phyloP scores from a whole-genome alignment of 2,329 filamentous ascomycete species.

The Biscogniauxia sp. region DNA sequence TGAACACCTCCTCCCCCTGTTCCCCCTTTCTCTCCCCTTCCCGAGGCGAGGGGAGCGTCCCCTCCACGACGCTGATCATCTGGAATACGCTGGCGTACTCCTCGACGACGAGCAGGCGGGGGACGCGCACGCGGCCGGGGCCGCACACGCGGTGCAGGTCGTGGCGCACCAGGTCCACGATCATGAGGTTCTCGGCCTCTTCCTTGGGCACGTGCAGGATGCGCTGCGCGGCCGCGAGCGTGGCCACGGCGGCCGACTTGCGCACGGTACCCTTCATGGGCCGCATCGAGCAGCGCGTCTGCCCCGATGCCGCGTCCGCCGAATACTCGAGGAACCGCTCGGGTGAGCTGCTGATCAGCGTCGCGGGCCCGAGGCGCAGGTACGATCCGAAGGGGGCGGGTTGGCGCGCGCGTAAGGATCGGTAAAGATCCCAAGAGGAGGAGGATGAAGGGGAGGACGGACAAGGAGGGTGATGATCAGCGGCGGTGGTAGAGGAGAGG shows the following conservation, averaged over 20 bases:
- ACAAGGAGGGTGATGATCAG: conserved; percentile 37
- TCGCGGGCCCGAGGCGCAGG: conserved; percentile 65
- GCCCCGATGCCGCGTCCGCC: conserved; percentile 49
- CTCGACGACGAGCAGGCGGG: conserved; percentile 80
- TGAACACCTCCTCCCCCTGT: conserved; percentile 36
- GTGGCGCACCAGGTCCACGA: conserved; percentile 92
- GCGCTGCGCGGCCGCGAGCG: conserved; percentile 66
- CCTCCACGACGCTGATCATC: conserved; percentile 85
- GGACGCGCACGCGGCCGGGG: conserved; percentile 68
- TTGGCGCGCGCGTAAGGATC: conserved; percentile 65
- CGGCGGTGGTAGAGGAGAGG: conserved; percentile 34
- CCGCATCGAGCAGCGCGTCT: conserved; percentile 65
- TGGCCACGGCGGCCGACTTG: conserved; percentile 64
- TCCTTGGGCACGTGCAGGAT: conserved; percentile 83
- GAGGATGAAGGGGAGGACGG: conserved; percentile 52
- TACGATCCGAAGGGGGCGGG: conserved; percentile 86
- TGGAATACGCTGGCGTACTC: conserved; percentile 90
- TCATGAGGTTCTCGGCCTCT: conserved; percentile 95
- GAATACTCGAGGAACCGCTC: conserved; percentile 70
- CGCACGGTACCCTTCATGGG: conserved; percentile 97
- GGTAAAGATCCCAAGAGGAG: conserved; percentile 69
- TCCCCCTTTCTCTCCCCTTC: background rate
- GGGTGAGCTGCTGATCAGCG: conserved; percentile 79
- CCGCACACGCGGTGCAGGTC: conserved; percentile 85
- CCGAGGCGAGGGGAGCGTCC: conserved; percentile 46